Percentiles rank a stretch among this genome's conserved stretches.
These are phyloP conservation scores for Verticillium nonalfalfae DNA, from an alignment of 2,329 filamentous ascomycete species.

Conservation along the genomic window DNA sequence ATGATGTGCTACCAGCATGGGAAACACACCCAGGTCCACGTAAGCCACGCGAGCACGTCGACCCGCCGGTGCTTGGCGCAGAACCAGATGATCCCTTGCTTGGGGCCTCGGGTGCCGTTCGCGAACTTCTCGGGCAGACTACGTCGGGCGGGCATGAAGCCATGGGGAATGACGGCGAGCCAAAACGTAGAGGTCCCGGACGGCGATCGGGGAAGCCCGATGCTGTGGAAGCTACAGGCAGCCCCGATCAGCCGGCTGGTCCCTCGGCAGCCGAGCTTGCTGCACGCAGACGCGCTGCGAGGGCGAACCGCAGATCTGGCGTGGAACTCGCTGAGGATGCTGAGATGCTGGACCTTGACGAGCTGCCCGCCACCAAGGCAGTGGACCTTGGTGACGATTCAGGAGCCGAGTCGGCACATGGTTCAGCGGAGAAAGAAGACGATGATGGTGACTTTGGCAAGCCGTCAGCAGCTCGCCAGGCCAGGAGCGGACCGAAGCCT, in stretches of 20 bases:
- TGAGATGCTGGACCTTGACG: background rate
- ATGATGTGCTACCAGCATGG: conserved; percentile 24
- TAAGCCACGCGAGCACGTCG: background rate
- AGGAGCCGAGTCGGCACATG: conserved; percentile 25
- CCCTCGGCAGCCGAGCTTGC: conserved; percentile 6
- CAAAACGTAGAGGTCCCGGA: conserved; percentile 13
- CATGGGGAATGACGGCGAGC: conserved; percentile 1
- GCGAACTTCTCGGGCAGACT: conserved; percentile 17
- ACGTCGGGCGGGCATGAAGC: conserved; percentile 5
- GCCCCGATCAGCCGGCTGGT: conserved; percentile 2
- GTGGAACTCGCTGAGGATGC: conserved; percentile 3
- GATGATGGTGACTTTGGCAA: background rate
- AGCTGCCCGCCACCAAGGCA: conserved; percentile 6
- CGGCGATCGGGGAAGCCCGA: conserved; percentile 21
- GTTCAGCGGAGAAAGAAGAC: conserved; percentile 17
- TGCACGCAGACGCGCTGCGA: conserved; percentile 6
- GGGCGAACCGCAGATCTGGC: conserved; percentile 10
- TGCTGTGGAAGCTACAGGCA: conserved; percentile 2
- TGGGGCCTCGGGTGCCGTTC: conserved; percentile 26
- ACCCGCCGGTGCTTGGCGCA: background rate
- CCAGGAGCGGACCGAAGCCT: conserved; percentile 1
- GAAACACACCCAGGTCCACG: conserved; percentile 3
- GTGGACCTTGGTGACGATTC: conserved; percentile 21
- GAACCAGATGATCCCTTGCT: background rate
- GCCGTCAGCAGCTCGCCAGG: background rate